Conservation (phyloP, 495 filamentous ascomycete genomes). For the Hypoxylon rickii region DNA sequence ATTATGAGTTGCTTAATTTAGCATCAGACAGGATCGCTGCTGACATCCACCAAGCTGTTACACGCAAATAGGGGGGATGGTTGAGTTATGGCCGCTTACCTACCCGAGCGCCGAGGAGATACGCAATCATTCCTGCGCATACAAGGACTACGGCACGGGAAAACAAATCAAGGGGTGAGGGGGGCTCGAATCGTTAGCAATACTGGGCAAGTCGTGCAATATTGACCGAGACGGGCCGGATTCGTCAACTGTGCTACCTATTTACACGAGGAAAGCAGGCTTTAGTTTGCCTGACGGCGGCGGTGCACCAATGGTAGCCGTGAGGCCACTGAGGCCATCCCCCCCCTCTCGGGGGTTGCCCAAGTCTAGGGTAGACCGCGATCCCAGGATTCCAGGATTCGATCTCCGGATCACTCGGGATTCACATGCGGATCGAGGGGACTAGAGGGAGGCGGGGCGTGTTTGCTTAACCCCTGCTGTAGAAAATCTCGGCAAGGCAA, state of each 20-base stretch:
- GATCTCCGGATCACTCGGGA: conserved; percentile 25
- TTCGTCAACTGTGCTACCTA: conserved; percentile 20
- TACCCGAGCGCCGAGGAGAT: background rate
- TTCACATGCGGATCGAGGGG: conserved; percentile 13
- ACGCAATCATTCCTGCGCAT: too few relatives aligned
- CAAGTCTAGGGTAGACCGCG: background rate
- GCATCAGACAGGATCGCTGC: too few relatives aligned
- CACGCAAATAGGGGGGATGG: too few relatives aligned
- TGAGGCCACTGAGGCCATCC: background rate
- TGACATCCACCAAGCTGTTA: too few relatives aligned
- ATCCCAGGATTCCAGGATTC: background rate
- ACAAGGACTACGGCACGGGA: conserved; percentile 2
- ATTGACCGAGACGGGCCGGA: conserved; percentile 8
- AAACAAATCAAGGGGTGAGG: background rate
- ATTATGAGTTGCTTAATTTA: too few relatives aligned
- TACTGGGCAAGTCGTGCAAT: conserved; percentile 13
- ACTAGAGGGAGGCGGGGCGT: background rate
- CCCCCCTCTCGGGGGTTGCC: too few relatives aligned
- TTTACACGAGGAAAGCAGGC: conserved; percentile 11
- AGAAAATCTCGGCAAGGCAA: conserved; percentile 20
- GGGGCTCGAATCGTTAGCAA: conserved; percentile 1
- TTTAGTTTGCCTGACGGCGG: conserved; percentile 22
- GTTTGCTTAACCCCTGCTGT: conserved; percentile 29
- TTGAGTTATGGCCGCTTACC: background rate
- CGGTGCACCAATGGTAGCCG: conserved; percentile 18